These are phyloP conservation scores for Starmerella lactis-condensi DNA, from an alignment of 805 yeast species.

Conservation along the genomic window DNA sequence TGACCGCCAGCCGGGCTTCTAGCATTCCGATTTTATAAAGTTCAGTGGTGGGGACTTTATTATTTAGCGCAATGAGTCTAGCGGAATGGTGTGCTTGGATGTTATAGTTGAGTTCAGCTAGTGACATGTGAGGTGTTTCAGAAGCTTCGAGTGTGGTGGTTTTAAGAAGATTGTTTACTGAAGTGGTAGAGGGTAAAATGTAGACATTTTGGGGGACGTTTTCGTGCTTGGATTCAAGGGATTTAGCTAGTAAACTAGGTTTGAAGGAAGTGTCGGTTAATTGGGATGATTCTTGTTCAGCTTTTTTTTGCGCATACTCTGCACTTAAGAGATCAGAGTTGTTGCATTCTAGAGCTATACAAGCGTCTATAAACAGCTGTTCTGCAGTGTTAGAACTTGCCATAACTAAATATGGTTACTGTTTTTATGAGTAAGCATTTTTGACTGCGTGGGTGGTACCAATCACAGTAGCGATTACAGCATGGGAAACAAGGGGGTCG, in stretches of 20 bases:
- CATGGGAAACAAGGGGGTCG: too few relatives aligned
- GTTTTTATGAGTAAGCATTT: too few relatives aligned
- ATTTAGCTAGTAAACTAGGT: neutral
- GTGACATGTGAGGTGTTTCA: slow-evolving; percentile 27
- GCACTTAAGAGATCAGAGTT: too few relatives aligned
- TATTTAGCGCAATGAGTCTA: slow-evolving; percentile 64
- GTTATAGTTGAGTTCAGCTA: slow-evolving; percentile 70
- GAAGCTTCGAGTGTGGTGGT: slow-evolving; percentile 21
- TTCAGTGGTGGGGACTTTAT: slow-evolving; percentile 70
- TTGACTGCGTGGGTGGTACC: too few relatives aligned
- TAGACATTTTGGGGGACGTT: slow-evolving; percentile 12
- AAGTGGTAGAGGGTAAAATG: too few relatives aligned
- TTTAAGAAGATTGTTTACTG: too few relatives aligned
- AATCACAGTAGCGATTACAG: too few relatives aligned
- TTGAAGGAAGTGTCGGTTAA: neutral
- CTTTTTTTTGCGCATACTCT: neutral
- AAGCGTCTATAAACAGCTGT: too few relatives aligned
- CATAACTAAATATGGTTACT: too few relatives aligned
- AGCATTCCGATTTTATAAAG: slow-evolving; percentile 66
- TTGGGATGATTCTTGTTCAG: neutral
- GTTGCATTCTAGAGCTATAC: too few relatives aligned
- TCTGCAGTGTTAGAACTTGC: too few relatives aligned
- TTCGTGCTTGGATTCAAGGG: neutral
- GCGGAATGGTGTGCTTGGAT: slow-evolving; percentile 77
- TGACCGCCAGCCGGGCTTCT: slow-evolving; percentile 81